Base-by-base conservation (phyloP, 495 filamentous ascomycete species). In the Alectoria sarmentosa region DNA sequence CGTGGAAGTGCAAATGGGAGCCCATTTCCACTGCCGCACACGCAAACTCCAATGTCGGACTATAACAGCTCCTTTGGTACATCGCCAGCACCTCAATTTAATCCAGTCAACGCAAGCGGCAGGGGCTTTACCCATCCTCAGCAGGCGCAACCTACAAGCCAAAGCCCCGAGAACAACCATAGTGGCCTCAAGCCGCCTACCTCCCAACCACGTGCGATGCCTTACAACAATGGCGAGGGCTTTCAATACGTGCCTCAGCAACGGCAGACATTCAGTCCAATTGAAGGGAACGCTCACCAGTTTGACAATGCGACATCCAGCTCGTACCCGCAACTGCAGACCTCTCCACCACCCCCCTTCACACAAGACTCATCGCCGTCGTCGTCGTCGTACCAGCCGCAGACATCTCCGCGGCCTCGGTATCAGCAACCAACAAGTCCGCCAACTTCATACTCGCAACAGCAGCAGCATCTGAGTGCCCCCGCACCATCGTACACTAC, bases 81-180 rank as follows among this genome's bases (percentile, higher is more conserved):
- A 41, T 62, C 65, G 21, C 48, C 68, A 39, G 41, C 41, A 9
- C 58, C 55, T 46, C 63, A 68, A 46, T 69, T 69, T 37, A 62
- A 68, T 28, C 49, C 69, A 11, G 52, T 67, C 60, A 71, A 67
- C 37, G 58, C 52, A 55, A 55, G 19, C 21, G 37, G n/a, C 38
- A 54, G 61, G 15, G 55, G 49, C 28, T 65, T 49, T 37, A 46
- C 46, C 37, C 56, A 55, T 49, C 42, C 57, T 55, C 52, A 55
- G 52, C 52, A 55, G 52, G 52, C 30, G 17, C 52, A 55, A 11
- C 15, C 52, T 26, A 61, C 56, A 21, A 56, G 37, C 10, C 57
- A 67, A 26, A 71, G 36, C 58, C 60, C 69, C 17, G 66, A 69
- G 37, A 64, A 61, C n/a, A 62, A 69, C 14, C 69, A 66, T 21